Conservation (phyloP, 305 asterid genomes). For the Withania somnifera region DNA sequence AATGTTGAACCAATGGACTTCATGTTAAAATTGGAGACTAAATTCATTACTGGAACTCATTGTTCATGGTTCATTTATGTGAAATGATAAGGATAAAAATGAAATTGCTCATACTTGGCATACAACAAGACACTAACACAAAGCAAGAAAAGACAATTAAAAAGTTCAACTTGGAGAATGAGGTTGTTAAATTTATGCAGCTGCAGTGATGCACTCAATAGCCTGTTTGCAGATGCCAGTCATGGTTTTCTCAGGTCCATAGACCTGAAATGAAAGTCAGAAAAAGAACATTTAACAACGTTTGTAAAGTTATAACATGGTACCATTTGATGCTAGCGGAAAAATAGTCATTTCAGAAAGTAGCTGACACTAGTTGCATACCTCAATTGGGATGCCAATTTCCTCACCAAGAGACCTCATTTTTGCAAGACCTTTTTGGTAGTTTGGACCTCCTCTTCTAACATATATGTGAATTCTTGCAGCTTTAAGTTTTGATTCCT, state of each 20-base stretch:
- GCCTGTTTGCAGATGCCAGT: conserved; percentile 97
- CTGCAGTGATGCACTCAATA: conserved; percentile 82
- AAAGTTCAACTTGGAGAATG: background rate
- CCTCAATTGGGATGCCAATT: conserved; percentile 96
- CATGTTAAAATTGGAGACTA: background rate
- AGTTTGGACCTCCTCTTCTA: conserved; percentile 88
- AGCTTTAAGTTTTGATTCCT: conserved; percentile 93
- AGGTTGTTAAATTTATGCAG: conserved; percentile 39
- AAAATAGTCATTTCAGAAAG: background rate
- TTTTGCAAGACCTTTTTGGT: conserved; percentile 79
- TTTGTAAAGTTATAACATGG: background rate
- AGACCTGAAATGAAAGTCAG: conserved; percentile 32
- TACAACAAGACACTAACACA: background rate
- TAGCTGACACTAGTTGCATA: conserved; percentile 3
- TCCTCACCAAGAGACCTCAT: conserved; percentile 89
- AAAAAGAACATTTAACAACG: background rate
- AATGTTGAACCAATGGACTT: background rate
- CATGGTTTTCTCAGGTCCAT: conserved; percentile 99
- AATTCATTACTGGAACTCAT: background rate
- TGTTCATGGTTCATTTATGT: conserved; percentile 1
- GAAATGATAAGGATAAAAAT: conserved; percentile 11
- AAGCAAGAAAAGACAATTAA: background rate
- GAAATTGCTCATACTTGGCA: conserved; percentile 2
- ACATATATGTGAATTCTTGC: conserved; percentile 75
- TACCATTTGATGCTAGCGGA: background rate